Percentiles rank a stretch among this genome's conserved stretches.
Conservation (phyloP, 2,329 filamentous ascomycete genomes). For the Colletotrichum sp. region DNA sequence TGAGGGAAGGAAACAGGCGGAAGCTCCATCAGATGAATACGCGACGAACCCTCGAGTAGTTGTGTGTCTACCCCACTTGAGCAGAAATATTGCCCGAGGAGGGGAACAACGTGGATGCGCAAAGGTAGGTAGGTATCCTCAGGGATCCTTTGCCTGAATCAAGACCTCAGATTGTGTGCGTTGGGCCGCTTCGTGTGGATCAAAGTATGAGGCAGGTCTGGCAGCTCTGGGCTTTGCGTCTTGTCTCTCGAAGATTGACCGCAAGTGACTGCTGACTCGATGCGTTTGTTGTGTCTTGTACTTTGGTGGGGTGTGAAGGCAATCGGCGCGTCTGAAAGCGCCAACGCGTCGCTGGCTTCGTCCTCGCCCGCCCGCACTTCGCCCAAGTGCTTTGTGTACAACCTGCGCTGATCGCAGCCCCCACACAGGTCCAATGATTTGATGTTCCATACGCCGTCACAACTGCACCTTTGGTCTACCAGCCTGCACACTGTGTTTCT, state of each 20-base stretch:
- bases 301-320: background rate
- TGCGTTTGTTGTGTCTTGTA: background rate
- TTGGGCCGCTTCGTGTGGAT: background rate
- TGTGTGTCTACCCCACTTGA: background rate
- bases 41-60: background rate
- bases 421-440: background rate
- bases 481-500: background rate
- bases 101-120: background rate
- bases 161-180: background rate
- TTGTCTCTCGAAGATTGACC: background rate
- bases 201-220: background rate
- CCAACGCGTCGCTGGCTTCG: background rate
- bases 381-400: background rate
- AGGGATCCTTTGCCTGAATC: background rate
- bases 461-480: background rate
- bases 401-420: background rate
- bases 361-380: background rate
- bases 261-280: background rate
- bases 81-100: background rate
- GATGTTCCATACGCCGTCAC: background rate
- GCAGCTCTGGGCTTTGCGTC: background rate
- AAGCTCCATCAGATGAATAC: background rate
- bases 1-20: background rate
- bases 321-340: background rate
- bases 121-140: background rate